phyloP scores from a whole-genome alignment of 306 rosid species.

The Ormosia semicastrata region DNA sequence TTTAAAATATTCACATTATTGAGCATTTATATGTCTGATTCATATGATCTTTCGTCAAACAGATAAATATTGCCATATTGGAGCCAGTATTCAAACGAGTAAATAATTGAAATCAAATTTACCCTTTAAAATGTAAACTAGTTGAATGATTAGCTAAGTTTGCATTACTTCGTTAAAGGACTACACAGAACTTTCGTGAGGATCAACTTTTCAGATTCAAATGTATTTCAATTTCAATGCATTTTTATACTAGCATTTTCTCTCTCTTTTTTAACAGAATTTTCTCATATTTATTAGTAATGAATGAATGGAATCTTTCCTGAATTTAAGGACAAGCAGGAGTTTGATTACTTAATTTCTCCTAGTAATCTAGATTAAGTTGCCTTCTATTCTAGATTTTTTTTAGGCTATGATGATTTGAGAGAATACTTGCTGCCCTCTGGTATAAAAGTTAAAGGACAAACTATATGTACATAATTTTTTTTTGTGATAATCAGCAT shows the following conservation, averaged over 20 bases:
- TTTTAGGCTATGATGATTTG: not conserved
- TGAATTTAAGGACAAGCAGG: constrained; percentile 3
- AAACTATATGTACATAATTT: too few species aligned
- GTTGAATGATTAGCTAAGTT: not conserved
- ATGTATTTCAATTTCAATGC: not conserved
- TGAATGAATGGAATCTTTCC: not conserved
- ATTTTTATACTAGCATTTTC: not conserved
- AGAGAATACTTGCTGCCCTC: not conserved
- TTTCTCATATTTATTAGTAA: not conserved
- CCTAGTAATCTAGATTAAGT: not conserved
- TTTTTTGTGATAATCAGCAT: too few species aligned
- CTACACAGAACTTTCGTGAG: not conserved
- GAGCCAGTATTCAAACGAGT: not conserved
- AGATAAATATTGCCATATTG: not conserved
- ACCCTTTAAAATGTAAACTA: not conserved
- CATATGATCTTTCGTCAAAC: not conserved
- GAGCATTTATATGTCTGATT: not conserved
- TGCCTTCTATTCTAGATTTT: not conserved
- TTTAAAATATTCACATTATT: not conserved
- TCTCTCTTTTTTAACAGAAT: not conserved
- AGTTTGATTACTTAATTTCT: not conserved
- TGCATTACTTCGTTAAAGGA: not conserved
- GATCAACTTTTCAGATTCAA: not conserved
- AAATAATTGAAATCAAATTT: not conserved
- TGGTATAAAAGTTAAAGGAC: not conserved